Conservation (phyloP, 345 rosid species). For the Ceriops zippeliana region DNA sequence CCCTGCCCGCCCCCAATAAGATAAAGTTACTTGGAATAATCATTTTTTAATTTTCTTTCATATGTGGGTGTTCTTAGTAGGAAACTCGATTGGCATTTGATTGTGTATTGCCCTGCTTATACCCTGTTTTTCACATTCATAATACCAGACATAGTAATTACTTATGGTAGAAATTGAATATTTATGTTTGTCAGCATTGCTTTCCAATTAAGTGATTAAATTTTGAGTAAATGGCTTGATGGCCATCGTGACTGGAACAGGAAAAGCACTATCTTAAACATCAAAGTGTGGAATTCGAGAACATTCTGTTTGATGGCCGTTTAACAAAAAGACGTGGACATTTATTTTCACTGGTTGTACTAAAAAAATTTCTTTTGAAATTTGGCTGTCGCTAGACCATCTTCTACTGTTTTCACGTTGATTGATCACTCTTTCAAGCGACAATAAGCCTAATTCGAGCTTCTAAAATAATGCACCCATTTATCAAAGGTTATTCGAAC, state of each 20-base stretch:
- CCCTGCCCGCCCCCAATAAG: no score
- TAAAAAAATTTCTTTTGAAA: not conserved
- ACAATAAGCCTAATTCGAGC: not conserved
- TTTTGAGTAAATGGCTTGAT: not conserved
- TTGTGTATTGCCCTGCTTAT: not conserved
- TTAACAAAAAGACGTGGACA: not conserved
- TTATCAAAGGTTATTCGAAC: not conserved
- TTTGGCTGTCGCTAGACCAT: not conserved
- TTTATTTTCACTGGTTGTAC: not conserved
- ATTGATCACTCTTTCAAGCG: not conserved
- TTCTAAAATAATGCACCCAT: not conserved
- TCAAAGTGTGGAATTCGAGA: not conserved
- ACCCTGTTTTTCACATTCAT: not conserved
- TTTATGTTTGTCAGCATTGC: not conserved
- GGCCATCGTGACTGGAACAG: slow-evolving; percentile 2
- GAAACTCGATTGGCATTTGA: not conserved
- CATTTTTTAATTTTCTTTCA: not conserved
- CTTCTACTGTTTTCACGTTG: not conserved
- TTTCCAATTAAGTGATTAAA: not conserved
- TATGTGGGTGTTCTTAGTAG: not conserved
- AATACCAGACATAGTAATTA: no score
- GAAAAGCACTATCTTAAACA: slow-evolving; percentile 1
- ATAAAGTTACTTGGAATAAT: no score
- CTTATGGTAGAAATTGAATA: not conserved
- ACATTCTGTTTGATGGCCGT: slow-evolving; percentile 5